These are phyloP conservation scores for Sarocladium kiliense DNA, from an alignment of 2,329 filamentous ascomycete genomes.

Conservation along the genomic window DNA sequence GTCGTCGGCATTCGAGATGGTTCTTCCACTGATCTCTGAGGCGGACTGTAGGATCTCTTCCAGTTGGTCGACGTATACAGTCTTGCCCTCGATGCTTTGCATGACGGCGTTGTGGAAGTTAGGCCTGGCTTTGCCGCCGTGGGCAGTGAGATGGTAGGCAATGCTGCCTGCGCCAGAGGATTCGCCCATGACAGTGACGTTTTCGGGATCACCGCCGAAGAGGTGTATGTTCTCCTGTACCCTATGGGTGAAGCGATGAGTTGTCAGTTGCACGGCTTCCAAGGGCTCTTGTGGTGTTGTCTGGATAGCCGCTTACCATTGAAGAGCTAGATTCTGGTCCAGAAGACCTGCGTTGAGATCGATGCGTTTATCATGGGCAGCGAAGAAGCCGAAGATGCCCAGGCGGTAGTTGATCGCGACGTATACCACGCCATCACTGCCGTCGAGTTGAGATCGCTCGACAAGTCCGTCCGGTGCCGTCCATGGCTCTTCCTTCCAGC, in stretches of 20 bases:
- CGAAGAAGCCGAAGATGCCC: no score
- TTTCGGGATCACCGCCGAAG: conserved; percentile 44
- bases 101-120: conserved; percentile 44
- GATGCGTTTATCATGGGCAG: no score
- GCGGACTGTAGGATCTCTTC: conserved; percentile 10
- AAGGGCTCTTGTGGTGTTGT: no score
- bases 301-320: not conserved
- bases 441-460: no score
- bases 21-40: conserved; percentile 10
- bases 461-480: no score
- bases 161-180: conserved; percentile 46
- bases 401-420: no score
- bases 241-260: not conserved
- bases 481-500: no score
- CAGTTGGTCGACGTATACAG: conserved; percentile 7
- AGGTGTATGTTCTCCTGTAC: conserved; percentile 41
- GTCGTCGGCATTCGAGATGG: conserved; percentile 11
- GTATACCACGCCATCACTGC: no score
- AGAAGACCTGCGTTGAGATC: no score
- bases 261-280: no score
- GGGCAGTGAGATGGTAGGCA: conserved; percentile 42
- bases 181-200: conserved; percentile 47
- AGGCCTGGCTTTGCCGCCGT: conserved; percentile 30
- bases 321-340: not conserved
- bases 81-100: conserved; percentile 16